Evolutionary conservation across 2,329 filamentous ascomycete genomes (phyloP).

Genomic region (Remersonia thermophila): DNA sequence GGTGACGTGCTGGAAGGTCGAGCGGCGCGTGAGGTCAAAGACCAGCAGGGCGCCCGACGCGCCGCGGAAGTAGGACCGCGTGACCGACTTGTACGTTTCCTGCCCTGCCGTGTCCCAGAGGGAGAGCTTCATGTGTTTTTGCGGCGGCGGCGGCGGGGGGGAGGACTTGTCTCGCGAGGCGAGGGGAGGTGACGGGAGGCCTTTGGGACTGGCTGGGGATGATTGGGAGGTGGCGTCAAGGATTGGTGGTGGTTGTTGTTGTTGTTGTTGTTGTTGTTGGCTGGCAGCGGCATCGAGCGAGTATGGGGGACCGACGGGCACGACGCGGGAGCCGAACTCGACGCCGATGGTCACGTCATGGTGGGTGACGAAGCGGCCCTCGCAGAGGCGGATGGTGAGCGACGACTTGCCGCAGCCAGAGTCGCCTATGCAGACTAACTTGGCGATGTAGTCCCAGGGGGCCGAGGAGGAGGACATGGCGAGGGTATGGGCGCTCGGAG

Average conservation of each 20-base stretch:
- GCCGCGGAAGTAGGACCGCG: constrained; percentile 84
- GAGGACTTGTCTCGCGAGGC: constrained; percentile 25
- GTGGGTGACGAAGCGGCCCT: constrained; percentile 85
- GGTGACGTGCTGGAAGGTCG: constrained; percentile 78
- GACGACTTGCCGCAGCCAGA: constrained; percentile 91
- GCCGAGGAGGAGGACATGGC: constrained; percentile 39
- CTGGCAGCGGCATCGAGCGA: constrained; percentile 10
- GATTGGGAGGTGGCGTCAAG: background rate
- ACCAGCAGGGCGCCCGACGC: constrained; percentile 64
- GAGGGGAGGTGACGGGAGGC: constrained; percentile 36
- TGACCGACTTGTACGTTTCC: constrained; percentile 95
- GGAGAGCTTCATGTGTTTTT: constrained; percentile 82
- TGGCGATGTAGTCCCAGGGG: constrained; percentile 97
- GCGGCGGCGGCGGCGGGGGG: constrained; percentile 23
- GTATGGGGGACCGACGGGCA: constrained; percentile 15
- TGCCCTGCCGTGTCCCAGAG: constrained; percentile 96
- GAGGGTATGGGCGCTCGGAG: constrained; percentile 5
- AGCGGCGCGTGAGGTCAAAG: constrained; percentile 80
- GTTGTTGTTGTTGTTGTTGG: constrained; percentile 1
- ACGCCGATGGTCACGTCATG: constrained; percentile 97
- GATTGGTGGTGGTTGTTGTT: background rate
- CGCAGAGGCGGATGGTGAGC: constrained; percentile 88
- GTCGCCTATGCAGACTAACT: constrained; percentile 95
- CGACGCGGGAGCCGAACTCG: constrained; percentile 67
- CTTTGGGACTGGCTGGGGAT: constrained; percentile 3